phyloP scores from a whole-genome alignment of 305 asterid species.

The Salvia sclarea region DNA sequence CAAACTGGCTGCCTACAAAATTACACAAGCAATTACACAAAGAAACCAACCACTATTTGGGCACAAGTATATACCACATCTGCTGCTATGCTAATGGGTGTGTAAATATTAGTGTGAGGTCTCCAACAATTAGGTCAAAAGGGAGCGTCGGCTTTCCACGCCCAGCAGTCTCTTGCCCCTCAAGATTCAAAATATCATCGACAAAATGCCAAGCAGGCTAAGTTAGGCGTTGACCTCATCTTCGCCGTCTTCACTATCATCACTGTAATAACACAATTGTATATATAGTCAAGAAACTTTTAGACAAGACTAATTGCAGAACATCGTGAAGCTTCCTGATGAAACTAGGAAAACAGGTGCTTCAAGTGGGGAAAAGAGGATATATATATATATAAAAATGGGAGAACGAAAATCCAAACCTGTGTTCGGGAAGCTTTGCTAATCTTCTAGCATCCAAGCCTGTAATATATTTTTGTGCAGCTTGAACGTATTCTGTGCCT shows the following conservation, averaged over 20 bases:
- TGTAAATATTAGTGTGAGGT: conserved; percentile 19
- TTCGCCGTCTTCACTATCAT: conserved; percentile 72
- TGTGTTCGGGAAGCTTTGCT: conserved; percentile 88
- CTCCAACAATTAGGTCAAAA: not conserved
- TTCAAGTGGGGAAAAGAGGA: not conserved
- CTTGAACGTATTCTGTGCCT: conserved; percentile 88
- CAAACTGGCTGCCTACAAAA: conserved; percentile 33
- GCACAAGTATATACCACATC: conserved; percentile 24
- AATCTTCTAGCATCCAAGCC: conserved; percentile 98
- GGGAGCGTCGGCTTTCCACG: not conserved
- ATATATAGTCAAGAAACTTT: not conserved
- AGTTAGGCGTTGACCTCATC: conserved; percentile 48
- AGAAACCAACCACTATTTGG: conserved; percentile 15
- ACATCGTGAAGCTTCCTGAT: too few relatives aligned
- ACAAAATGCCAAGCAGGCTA: not conserved
- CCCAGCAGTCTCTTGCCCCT: not conserved
- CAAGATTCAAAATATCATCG: conserved; percentile 5
- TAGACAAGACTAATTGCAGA: too few relatives aligned
- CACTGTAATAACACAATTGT: conserved; percentile 48
- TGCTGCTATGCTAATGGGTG: not conserved
- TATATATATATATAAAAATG: not conserved
- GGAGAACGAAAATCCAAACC: conserved; percentile 44
- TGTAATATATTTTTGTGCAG: conserved; percentile 87
- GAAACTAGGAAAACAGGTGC: too few relatives aligned
- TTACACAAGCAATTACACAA: conserved; percentile 31